Base-by-base conservation (phyloP, 148 eudicot species). In the Chenopodium suecicum region DNA sequence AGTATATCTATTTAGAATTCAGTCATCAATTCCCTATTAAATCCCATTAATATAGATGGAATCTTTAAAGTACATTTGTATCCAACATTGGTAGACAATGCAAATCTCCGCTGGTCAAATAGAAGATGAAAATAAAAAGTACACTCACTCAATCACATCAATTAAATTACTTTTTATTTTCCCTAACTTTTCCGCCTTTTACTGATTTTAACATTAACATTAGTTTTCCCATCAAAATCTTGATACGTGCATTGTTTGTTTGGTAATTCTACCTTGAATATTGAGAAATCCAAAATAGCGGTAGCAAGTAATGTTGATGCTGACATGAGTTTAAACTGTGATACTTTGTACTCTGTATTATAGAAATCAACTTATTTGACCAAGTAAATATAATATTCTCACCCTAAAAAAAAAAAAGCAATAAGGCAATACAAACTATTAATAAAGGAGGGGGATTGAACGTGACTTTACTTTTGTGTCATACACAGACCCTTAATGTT, bases 361-460 rank as follows among this genome's bases (percentile, higher is more conserved):
- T 41, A 41, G 44, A 2, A 9, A 56, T 56, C 22, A 14, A 76
- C 54, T 76, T 29, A 78, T 65, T 78, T 76, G 79, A 76, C 60
- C 69, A 47, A 37, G 23, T 7, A 47, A 48, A 13, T 7, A 20
- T 22, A 62, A 7, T 22, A 62, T 20, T 25, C 66, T 56, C 2
- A 2, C 25, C 25, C 25, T 25, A 32, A 32, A 32, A 2, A 32
- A 32, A 27, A 27, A 27, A 27, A 0, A 27, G 1, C 6, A 34
- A 34, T 34, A 34, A 4, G 7, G 7, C 44, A 37, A 37, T 37
- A 37, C 44, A 37, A 37, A 37, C 44, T 37, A 37, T 5, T 37
- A 37, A 37, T 37, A 37, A 0, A 37, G 44, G 44, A 5, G 7
- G 44, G 7, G 7, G 7, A 5, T 37, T 37, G 5, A 37, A 37